phyloP scores from a whole-genome alignment of 2,329 filamentous ascomycete genomes.

The Fusarium oligoseptatum region DNA sequence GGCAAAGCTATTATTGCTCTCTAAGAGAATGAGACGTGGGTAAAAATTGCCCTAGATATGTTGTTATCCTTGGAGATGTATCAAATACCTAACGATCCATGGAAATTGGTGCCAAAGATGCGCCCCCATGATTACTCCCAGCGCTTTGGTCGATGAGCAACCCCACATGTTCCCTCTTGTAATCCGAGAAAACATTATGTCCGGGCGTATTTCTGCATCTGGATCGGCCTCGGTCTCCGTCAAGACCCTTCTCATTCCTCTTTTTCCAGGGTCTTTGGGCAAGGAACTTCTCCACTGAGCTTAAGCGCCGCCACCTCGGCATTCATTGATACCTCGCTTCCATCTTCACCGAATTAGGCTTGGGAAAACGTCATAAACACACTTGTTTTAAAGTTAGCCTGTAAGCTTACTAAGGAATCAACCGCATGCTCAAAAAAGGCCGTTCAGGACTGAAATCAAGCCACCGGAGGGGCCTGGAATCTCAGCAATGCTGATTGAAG shows the following conservation, averaged over 20 bases:
- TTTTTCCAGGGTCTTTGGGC: not conserved
- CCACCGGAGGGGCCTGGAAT: not conserved
- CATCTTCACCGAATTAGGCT: not conserved
- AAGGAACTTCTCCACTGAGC: not conserved
- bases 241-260: not conserved
- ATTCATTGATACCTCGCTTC: not conserved
- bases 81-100: too few species aligned
- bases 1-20: too few species aligned
- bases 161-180: not conserved
- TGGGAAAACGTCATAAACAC: not conserved
- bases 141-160: not conserved
- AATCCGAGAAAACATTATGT: too few species aligned
- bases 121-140: not conserved
- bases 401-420: not conserved
- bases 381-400: not conserved
- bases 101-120: too few species aligned
- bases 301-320: not conserved
- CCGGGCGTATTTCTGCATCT: not conserved
- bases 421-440: not conserved
- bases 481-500: not conserved
- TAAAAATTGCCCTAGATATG: too few species aligned
- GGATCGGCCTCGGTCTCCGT: not conserved
- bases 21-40: too few species aligned
- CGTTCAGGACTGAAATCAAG: not conserved
- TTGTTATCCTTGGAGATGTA: too few species aligned